A percentile compares a stretch with the other conserved stretches of the same genome.
Evolutionary conservation across 768 basidiomycete genomes (phyloP).

Genomic region (Cubamyces lactineus): DNA sequence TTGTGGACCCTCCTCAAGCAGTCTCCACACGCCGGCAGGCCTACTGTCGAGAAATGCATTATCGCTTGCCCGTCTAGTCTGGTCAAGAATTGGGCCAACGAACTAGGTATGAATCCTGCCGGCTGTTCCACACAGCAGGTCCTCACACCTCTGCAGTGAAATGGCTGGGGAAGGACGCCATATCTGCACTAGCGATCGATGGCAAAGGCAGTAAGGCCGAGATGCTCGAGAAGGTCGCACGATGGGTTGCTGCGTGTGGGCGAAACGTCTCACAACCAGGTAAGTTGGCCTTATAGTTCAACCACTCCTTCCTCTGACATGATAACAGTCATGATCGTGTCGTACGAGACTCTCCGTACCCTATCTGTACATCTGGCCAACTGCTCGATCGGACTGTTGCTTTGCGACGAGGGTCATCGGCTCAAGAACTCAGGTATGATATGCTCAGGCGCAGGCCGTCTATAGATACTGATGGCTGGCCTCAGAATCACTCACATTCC

Average conservation of each 20-base stretch:
- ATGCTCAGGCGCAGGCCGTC: neutral
- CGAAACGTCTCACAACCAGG: conserved; percentile 92
- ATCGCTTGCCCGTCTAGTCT: conserved; percentile 97
- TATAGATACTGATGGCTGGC: neutral
- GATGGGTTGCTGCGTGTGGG: conserved; percentile 90
- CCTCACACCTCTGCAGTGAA: conserved; percentile 61
- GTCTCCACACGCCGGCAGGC: conserved; percentile 84
- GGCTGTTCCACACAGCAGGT: neutral
- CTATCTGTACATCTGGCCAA: conserved; percentile 74
- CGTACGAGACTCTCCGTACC: conserved; percentile 92
- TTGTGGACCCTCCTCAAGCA: conserved; percentile 96
- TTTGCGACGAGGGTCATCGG: conserved; percentile 97
- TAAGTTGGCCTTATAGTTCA: conserved; percentile 35
- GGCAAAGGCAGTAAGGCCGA: conserved; percentile 89
- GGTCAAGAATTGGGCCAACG: conserved; percentile 99
- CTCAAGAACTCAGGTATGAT: conserved; percentile 89
- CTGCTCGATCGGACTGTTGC: conserved; percentile 86
- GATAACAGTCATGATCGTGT: conserved; percentile 90
- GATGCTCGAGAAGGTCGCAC: conserved; percentile 73
- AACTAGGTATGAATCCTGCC: conserved; percentile 62
- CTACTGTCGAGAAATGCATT: conserved; percentile 94
- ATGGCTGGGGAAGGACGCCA: conserved; percentile 88
- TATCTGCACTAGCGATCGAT: conserved; percentile 86
- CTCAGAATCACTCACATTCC: conserved; percentile 84
- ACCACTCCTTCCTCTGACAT: neutral